Conservation (phyloP, 768 basidiomycete genomes). For the Thelephora aurantiotincta region DNA sequence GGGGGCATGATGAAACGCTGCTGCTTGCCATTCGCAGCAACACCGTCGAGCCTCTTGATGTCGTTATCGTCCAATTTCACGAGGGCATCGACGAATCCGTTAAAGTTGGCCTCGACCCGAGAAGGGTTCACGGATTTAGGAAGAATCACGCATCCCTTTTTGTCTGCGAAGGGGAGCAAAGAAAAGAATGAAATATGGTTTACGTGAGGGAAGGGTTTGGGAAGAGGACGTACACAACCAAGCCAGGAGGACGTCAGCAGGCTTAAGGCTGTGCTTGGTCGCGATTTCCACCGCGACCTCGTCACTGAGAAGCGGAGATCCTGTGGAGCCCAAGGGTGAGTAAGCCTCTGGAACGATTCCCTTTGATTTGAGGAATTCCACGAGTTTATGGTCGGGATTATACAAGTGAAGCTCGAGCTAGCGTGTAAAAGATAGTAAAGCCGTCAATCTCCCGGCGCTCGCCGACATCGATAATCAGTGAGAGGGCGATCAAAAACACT, state of each 20-base stretch:
- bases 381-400: conserved; percentile 59
- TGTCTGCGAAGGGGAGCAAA: conserved; percentile 29
- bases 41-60: conserved; percentile 39
- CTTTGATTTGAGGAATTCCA: conserved; percentile 47
- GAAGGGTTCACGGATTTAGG: conserved; percentile 67
- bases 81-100: conserved; percentile 32
- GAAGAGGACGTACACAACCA: conserved; percentile 34
- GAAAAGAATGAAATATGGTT: neutral
- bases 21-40: conserved; percentile 48
- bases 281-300: conserved; percentile 47
- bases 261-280: conserved; percentile 34
- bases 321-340: conserved; percentile 63
- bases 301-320: conserved; percentile 52
- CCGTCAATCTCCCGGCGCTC: neutral
- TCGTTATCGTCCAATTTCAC: conserved; percentile 35
- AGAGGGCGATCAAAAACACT: too few relatives aligned
- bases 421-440: neutral
- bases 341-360: conserved; percentile 66
- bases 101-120: conserved; percentile 49
- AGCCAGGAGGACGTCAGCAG: conserved; percentile 46
- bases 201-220: neutral
- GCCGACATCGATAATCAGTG: too few relatives aligned
- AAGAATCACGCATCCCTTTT: conserved; percentile 49
- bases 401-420: conserved; percentile 65
- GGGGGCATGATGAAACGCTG: conserved; percentile 51